Base-by-base conservation (phyloP, 768 basidiomycete genomes). In the Macrolepiota fuliginosa region DNA sequence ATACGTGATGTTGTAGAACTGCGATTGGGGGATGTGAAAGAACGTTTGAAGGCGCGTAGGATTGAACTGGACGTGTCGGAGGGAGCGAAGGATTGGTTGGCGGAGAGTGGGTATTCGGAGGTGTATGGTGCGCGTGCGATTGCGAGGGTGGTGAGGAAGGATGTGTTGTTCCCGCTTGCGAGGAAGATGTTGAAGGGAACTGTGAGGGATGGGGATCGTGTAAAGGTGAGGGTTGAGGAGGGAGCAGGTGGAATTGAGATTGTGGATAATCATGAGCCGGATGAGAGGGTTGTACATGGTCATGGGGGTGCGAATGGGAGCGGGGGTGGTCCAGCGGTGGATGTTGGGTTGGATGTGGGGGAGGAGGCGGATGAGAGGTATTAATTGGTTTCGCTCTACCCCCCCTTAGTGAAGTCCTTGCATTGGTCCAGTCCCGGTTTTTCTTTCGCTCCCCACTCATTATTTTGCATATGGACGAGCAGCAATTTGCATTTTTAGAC, bases 121-220 rank as follows among this genome's bases (percentile, higher is more conserved):
- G 73, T 88, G 25, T 96, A 95, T 71, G 94, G 94, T 24, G 94
- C 94, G 0, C 81, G 94, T 35, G 90, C 92, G 5, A 92, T 96
- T 58, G 91, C 91, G 7, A 77, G 94, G n/a, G 85, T 94, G 19
- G 91, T 96, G 3, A 79, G 91, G 55, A 88, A 88, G 55, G 85
- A 90, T 66, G 89, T 97, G 10, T 73, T 94, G 47, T 91, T 91
- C 77, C 91, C 89, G 24, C 76, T 96, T 19, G 94, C 94, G 0
- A 85, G 86, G 71, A 90, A 90, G 70, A 68, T 96, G 68, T 73
- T 97, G 63, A 81, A 81, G 47, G 94, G 94, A 0, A 90, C 88
- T 3, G 87, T 96, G 64, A 85, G 87, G 67, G 87, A 90, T 65
- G 90, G 90, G 0, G 92, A 94, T 67, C 76, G 70, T 0, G 90